Evolutionary conservation across 2,329 filamentous ascomycete genomes (phyloP).

Genomic region (Exophiala sideris): DNA sequence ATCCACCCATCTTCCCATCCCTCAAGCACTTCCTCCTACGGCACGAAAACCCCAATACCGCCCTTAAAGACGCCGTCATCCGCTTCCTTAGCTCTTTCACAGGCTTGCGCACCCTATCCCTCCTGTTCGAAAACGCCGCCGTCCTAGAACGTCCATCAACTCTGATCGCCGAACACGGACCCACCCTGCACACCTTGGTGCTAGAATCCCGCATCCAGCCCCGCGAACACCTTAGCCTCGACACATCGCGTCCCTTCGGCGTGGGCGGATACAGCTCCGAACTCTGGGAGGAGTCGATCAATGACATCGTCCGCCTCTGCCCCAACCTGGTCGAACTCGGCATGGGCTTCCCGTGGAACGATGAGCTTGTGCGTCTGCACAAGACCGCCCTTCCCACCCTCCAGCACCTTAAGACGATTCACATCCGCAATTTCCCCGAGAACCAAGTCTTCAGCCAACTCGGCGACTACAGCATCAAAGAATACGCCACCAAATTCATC

Average conservation of each 20-base stretch:
- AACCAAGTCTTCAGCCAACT: constrained; percentile 25
- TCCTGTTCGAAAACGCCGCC: constrained; percentile 28
- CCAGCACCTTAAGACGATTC: constrained; percentile 25
- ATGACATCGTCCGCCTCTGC: constrained; percentile 27
- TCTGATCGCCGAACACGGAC: constrained; percentile 25
- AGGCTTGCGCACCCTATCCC: constrained; percentile 25
- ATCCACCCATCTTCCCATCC: constrained; percentile 12
- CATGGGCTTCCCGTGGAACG: constrained; percentile 29
- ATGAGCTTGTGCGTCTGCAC: constrained; percentile 27
- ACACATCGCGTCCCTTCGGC: constrained; percentile 29
- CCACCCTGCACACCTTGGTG: constrained; percentile 24
- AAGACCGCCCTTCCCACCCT: constrained; percentile 25
- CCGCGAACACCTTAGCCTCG: constrained; percentile 25
- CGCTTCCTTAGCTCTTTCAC: constrained; percentile 27
- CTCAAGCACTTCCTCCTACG: constrained; percentile 27
- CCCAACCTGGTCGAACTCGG: constrained; percentile 27
- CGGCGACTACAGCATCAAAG: constrained; percentile 29
- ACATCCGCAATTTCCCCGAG: constrained; percentile 30
- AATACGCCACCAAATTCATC: constrained; percentile 28
- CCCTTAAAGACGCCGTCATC: constrained; percentile 23
- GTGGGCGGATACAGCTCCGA: constrained; percentile 27
- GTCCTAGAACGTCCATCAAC: constrained; percentile 22
- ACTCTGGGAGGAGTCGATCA: constrained; percentile 27
- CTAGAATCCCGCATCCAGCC: constrained; percentile 29
- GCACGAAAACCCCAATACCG: constrained; percentile 22